Conservation (phyloP, 2,329 filamentous ascomycete genomes). For the Phialophora verrucosa region DNA sequence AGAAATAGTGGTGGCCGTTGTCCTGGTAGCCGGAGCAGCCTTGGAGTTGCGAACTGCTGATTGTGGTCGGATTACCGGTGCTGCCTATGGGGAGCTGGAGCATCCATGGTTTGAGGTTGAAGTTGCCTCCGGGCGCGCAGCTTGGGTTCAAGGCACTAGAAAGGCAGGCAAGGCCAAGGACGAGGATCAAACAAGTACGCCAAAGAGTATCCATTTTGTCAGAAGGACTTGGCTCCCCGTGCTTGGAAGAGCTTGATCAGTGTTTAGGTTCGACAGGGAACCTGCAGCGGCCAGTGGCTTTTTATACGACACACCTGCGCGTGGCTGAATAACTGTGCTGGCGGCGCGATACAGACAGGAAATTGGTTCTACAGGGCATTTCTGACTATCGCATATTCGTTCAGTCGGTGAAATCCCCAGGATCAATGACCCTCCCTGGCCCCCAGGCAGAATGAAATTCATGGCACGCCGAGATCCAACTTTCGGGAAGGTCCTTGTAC, state of each 20-base stretch:
- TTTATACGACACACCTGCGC: neutral
- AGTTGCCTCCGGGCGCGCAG: neutral
- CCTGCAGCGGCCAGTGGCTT: neutral
- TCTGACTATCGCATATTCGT: neutral
- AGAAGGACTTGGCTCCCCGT: neutral
- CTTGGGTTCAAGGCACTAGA: neutral
- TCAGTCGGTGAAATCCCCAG: neutral
- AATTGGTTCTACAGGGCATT: neutral
- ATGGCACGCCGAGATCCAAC: neutral
- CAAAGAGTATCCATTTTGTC: neutral
- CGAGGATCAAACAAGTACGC: neutral
- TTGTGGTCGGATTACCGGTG: neutral
- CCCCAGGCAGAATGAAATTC: neutral
- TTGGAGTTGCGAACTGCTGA: neutral
- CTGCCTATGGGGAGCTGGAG: neutral
- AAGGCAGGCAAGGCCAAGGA: neutral
- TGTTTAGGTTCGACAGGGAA: neutral
- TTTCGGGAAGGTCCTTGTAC: neutral
- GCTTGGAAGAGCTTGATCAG: neutral
- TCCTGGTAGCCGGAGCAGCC: neutral
- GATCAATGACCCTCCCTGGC: neutral
- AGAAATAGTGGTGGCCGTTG: neutral
- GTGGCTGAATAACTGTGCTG: neutral
- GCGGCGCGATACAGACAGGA: neutral
- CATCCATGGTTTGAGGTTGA: neutral